A percentile compares a stretch with the other conserved stretches of the same genome.
These are phyloP conservation scores for Hymenochaete sp. DNA, from an alignment of 1,284 basidiomycete genomes.

Conservation along the genomic window DNA sequence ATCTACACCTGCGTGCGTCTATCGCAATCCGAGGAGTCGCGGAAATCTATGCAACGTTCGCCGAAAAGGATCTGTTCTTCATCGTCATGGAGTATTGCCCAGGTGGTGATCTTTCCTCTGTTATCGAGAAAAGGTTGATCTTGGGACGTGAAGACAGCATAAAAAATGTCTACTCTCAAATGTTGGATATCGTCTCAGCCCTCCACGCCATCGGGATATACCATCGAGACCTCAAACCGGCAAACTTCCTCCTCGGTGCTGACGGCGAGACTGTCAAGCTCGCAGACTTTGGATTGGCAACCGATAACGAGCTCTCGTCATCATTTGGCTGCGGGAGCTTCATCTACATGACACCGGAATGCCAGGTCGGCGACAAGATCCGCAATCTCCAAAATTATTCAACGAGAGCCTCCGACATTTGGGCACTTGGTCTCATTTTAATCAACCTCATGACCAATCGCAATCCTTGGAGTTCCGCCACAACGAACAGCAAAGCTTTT, in stretches of 20 bases:
- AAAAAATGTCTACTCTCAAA: conserved; percentile 45
- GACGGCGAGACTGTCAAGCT: conserved; percentile 37
- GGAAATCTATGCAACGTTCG: conserved; percentile 48
- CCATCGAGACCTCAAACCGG: conserved; percentile 69
- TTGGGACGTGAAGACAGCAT: conserved; percentile 42
- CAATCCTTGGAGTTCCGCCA: conserved; percentile 62
- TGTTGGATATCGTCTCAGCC: conserved; percentile 54
- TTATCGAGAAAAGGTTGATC: conserved; percentile 42
- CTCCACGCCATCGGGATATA: conserved; percentile 54
- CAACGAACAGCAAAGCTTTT: conserved; percentile 49
- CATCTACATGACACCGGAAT: conserved; percentile 64
- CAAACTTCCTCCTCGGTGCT: conserved; percentile 50
- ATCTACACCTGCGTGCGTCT: conserved; percentile 49
- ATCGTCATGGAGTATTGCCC: conserved; percentile 56
- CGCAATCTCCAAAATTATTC: conserved; percentile 34
- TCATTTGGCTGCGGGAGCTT: conserved; percentile 46
- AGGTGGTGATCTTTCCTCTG: conserved; percentile 56
- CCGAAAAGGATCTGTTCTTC: conserved; percentile 47
- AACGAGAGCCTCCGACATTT: conserved; percentile 53
- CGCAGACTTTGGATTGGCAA: conserved; percentile 67
- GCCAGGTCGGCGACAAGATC: conserved; percentile 37
- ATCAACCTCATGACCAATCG: conserved; percentile 59
- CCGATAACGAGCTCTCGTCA: conserved; percentile 35
- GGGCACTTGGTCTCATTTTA: conserved; percentile 63
- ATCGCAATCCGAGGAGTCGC: conserved; percentile 53